These are phyloP conservation scores for Cerioporus squamosus DNA, from an alignment of 1,284 basidiomycete genomes.

Conservation along the genomic window DNA sequence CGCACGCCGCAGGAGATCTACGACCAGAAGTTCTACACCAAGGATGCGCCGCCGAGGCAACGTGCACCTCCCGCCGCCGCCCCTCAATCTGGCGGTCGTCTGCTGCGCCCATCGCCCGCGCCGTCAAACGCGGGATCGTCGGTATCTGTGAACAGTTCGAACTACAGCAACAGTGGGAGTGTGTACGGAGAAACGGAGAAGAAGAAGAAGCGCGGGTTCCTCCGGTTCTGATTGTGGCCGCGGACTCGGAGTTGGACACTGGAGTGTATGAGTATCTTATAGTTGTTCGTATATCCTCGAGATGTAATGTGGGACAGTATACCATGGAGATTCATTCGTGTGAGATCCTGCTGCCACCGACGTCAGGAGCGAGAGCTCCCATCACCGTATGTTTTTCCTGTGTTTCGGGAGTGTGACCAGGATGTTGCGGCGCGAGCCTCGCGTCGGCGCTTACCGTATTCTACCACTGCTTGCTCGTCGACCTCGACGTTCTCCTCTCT, in stretches of 20 bases:
- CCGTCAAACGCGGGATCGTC: conserved; percentile 55
- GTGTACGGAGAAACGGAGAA: conserved; percentile 44
- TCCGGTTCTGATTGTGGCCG: conserved; percentile 53
- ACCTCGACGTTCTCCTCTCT: conserved; percentile 18
- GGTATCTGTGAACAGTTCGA: conserved; percentile 47
- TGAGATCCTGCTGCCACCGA: conserved; percentile 12
- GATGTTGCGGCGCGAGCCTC: conserved; percentile 7
- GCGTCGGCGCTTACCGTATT: conserved; percentile 16
- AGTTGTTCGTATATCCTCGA: conserved; percentile 22
- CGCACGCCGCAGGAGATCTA: conserved; percentile 71
- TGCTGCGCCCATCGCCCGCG: conserved; percentile 37
- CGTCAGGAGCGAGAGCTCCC: conserved; percentile 10
- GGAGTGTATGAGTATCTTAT: conserved; percentile 24
- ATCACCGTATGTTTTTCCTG: conserved; percentile 1
- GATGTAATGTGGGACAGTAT: conserved; percentile 13
- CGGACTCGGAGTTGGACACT: background rate
- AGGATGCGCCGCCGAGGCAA: conserved; percentile 60
- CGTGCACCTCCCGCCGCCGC: conserved; percentile 42
- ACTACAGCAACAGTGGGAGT: conserved; percentile 29
- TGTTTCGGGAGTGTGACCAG: background rate
- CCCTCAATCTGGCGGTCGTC: conserved; percentile 29
- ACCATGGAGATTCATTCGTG: conserved; percentile 17
- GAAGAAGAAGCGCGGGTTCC: conserved; percentile 83
- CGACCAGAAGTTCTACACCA: conserved; percentile 76
- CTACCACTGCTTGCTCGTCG: conserved; percentile 23